Conservation (phyloP, 2,329 filamentous ascomycete species). For the Colletotrichum scovillei region DNA sequence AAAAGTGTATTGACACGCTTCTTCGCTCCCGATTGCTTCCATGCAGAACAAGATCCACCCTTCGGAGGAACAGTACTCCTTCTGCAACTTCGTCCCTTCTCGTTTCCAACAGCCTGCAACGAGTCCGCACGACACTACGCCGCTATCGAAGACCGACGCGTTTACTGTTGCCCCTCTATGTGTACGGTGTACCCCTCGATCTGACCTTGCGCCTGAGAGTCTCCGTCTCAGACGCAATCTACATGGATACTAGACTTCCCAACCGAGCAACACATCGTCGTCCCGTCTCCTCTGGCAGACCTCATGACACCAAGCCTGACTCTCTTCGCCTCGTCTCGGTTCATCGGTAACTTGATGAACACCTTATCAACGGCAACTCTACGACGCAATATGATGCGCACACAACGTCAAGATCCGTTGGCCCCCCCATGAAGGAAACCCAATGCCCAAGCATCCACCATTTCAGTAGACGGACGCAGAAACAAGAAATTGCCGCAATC, state of each 20-base stretch:
- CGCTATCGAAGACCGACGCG: neutral
- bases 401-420: neutral
- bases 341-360: neutral
- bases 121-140: neutral
- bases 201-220: neutral
- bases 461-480: neutral
- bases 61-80: conserved; percentile 8
- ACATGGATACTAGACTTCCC: conserved; percentile 7
- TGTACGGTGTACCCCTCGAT: neutral
- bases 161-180: neutral
- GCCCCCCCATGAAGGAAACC: neutral
- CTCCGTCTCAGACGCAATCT: conserved; percentile 1
- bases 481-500: neutral
- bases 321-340: neutral
- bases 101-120: neutral
- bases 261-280: neutral
- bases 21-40: neutral
- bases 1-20: neutral
- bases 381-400: neutral
- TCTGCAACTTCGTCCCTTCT: conserved; percentile 10
- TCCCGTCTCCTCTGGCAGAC: neutral
- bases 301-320: neutral
- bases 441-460: neutral
- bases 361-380: neutral
- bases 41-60: conserved; percentile 9